Evolutionary conservation across 1,284 basidiomycete genomes (phyloP), one percentile per base, ranked within the genome.

Genomic region (Ceratobasidium sp.): DNA sequence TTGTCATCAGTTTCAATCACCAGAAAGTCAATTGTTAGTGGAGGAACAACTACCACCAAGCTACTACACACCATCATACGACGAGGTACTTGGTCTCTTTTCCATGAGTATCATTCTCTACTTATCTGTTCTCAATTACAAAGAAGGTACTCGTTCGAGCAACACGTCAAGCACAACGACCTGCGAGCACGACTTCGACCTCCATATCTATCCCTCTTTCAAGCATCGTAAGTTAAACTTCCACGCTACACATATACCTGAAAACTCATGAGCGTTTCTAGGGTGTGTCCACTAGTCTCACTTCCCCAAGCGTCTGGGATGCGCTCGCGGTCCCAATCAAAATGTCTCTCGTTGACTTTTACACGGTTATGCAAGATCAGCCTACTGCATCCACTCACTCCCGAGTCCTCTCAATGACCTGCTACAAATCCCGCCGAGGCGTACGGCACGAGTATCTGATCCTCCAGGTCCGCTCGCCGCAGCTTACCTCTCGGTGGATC

Each of bases 371-470:
- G 33, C 33, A 39, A 20, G 28, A 33, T 33, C 23, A 12, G 40
- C 40, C 18, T 33, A 33, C 28, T 20, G 33, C 60, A n/a, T 63
- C 60, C 5, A 18, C 28, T 18, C 28, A 33, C 28, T 13, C 28
- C 18, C 26, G 40, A 1, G 60, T 63, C 7, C 13, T 63, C 28
- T 63, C 60, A 39, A n/a, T 63, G 18, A 40, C 23, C 40, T 63
- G 60, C 20, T 63, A 63, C 28, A 63, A 63, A 18, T 26, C 13
- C 28, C 60, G 60, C 28, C 60, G 40, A 18, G 60, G 60, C 28
- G 60, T 63, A 6, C 33, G 60, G 6, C 60, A 63, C 40, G 60
- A 63, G 15, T 63, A 39, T n/a, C 40, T 63, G 60, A 18, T 63
- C 1, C 18, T 63, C 18, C 60, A 63, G 1, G 40, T 63, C 15